Conservation (phyloP, 352 stramenopile species). For the Globisporangium spinosum region DNA sequence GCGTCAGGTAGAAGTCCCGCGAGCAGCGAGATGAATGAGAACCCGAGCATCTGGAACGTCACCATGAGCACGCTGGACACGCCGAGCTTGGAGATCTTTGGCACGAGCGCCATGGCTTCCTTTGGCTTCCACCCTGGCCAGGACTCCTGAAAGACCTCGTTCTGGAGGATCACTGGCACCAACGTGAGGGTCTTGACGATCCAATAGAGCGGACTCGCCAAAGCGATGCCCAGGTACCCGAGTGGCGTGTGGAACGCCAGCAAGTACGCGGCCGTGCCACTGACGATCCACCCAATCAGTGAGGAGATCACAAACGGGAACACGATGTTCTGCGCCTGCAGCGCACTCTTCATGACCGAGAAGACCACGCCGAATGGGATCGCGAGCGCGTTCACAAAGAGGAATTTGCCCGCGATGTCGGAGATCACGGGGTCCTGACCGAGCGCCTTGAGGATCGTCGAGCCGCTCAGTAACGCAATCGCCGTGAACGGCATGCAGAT, state of each 20-base stretch:
- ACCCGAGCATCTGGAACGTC: neutral
- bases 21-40: neutral
- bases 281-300: neutral
- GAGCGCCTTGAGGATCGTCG: neutral
- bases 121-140: conserved; percentile 20
- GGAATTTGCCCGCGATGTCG: neutral
- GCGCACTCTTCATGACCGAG: neutral
- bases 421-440: neutral
- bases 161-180: neutral
- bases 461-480: neutral
- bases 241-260: neutral
- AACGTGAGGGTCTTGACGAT: neutral
- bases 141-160: neutral
- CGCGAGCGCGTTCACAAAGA: neutral
- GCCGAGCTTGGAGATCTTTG: neutral
- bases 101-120: conserved; percentile 11
- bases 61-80: neutral
- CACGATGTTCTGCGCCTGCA: neutral
- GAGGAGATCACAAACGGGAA: neutral
- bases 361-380: neutral
- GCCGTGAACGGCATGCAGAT: neutral
- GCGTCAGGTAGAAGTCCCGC: neutral
- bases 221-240: neutral
- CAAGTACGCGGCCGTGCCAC: neutral
- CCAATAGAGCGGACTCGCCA: neutral